These are phyloP conservation scores for Colletotrichum incanum DNA, from an alignment of 2,329 filamentous ascomycete species.

Conservation along the genomic window DNA sequence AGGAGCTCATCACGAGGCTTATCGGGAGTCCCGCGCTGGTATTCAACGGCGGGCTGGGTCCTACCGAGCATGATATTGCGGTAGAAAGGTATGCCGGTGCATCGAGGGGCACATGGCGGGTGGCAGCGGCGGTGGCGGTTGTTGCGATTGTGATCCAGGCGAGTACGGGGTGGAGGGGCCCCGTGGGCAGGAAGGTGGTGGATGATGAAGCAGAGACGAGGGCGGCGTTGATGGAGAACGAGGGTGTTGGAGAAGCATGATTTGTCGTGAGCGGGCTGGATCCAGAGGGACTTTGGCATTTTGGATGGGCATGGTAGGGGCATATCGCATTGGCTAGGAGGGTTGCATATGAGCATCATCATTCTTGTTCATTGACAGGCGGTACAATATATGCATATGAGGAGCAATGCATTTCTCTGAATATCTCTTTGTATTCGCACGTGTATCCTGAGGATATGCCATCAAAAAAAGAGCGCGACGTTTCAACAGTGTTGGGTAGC, in stretches of 20 bases:
- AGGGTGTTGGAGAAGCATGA: slow-evolving; percentile 52
- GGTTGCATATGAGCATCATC: not conserved
- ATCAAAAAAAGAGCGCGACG: not conserved
- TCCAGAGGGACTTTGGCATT: not conserved
- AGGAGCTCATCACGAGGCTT: slow-evolving; percentile 61
- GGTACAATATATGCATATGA: not conserved
- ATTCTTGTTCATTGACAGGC: not conserved
- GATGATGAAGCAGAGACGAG: slow-evolving; percentile 51
- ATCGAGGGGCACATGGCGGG: slow-evolving; percentile 62
- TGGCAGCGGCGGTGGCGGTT: slow-evolving; percentile 61
- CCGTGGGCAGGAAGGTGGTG: slow-evolving; percentile 56
- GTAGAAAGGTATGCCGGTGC: slow-evolving; percentile 64
- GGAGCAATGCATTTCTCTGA: not conserved
- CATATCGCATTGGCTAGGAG: not conserved
- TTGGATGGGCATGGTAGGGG: not conserved
- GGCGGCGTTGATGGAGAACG: slow-evolving; percentile 48
- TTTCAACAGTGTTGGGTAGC: not conserved
- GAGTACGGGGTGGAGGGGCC: slow-evolving; percentile 66
- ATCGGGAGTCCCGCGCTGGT: slow-evolving; percentile 68
- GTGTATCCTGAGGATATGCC: too few species aligned
- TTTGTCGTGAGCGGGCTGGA: not conserved
- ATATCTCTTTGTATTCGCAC: too few species aligned
- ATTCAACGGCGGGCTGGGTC: slow-evolving; percentile 58
- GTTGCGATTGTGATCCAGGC: slow-evolving; percentile 65
- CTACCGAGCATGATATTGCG: slow-evolving; percentile 61